Conservation (phyloP, 1,284 basidiomycete genomes). For the Ustilago bromivora region DNA sequence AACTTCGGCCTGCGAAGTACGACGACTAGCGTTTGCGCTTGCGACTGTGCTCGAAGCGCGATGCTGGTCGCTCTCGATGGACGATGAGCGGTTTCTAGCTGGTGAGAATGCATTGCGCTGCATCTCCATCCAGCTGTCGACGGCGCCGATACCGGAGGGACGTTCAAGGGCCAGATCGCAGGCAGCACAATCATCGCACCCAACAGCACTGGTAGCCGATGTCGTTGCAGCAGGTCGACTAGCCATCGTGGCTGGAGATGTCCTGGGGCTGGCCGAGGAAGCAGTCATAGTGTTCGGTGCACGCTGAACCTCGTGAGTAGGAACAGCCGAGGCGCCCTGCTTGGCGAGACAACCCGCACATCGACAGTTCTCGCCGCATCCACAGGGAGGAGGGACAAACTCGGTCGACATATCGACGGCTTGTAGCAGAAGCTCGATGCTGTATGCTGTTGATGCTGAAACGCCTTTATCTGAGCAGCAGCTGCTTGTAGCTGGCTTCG, state of each 20-base stretch:
- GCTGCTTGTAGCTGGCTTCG: conserved; percentile 4
- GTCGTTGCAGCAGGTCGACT: background rate
- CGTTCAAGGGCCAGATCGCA: conserved; percentile 56
- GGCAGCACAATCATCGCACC: conserved; percentile 55
- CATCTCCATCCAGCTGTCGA: conserved; percentile 54
- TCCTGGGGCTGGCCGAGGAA: conserved; percentile 32
- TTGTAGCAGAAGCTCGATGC: conserved; percentile 47
- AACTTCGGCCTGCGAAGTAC: conserved; percentile 12
- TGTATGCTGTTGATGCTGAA: conserved; percentile 24
- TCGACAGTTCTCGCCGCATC: conserved; percentile 37
- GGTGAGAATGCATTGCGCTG: conserved; percentile 8
- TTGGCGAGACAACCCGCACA: conserved; percentile 45
- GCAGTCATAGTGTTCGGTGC: conserved; percentile 18
- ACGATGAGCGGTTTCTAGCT: conserved; percentile 9
- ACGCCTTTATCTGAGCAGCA: conserved; percentile 29
- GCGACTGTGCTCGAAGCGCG: background rate
- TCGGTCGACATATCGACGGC: conserved; percentile 55
- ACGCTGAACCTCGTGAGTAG: background rate
- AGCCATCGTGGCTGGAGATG: conserved; percentile 12
- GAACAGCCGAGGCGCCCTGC: conserved; percentile 1
- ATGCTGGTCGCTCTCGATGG: conserved; percentile 7
- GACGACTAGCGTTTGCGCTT: conserved; percentile 10
- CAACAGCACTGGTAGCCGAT: conserved; percentile 1
- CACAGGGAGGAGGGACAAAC: conserved; percentile 49
- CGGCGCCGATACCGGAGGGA: conserved; percentile 51